Conservation (phyloP, 176 grass and related monocot genomes). For the Miscanthus lutarioriparius region DNA sequence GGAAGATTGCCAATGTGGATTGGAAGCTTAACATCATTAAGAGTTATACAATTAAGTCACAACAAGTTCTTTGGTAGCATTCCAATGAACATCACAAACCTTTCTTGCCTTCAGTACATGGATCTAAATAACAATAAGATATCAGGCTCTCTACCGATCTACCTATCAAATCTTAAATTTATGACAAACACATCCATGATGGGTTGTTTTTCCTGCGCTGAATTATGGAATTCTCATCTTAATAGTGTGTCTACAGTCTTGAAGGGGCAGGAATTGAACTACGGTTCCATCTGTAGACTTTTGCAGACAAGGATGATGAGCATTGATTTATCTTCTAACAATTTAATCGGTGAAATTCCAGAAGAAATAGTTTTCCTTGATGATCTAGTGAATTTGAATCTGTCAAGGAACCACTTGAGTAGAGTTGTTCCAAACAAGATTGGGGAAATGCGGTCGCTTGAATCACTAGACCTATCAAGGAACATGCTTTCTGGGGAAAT, state of each 20-base stretch:
- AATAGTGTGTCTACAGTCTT: background rate
- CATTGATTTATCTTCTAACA: slow-evolving; percentile 38
- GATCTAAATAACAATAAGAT: slow-evolving; percentile 33
- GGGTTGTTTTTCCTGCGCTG: too few species aligned
- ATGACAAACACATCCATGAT: too few species aligned
- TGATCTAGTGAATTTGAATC: slow-evolving; percentile 12
- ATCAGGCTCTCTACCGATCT: slow-evolving; percentile 20
- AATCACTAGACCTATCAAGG: slow-evolving; percentile 42
- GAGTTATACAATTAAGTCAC: slow-evolving; percentile 6
- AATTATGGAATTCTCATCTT: too few species aligned
- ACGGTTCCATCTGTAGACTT: too few species aligned
- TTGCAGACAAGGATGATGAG: background rate
- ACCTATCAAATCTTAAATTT: background rate
- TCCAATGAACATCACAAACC: background rate
- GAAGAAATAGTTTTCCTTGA: background rate
- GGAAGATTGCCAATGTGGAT: too few species aligned
- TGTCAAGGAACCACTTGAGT: slow-evolving; percentile 3
- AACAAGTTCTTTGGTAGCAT: slow-evolving; percentile 50
- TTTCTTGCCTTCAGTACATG: slow-evolving; percentile 16
- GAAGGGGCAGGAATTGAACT: background rate
- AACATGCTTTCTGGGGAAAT: slow-evolving; percentile 41
- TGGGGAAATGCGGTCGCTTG: slow-evolving; percentile 14
- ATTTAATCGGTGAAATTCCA: slow-evolving; percentile 20
- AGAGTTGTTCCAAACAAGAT: slow-evolving; percentile 11
- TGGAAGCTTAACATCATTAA: background rate